Base-by-base conservation (phyloP, 768 basidiomycete species). In the Amanita muscaria region DNA sequence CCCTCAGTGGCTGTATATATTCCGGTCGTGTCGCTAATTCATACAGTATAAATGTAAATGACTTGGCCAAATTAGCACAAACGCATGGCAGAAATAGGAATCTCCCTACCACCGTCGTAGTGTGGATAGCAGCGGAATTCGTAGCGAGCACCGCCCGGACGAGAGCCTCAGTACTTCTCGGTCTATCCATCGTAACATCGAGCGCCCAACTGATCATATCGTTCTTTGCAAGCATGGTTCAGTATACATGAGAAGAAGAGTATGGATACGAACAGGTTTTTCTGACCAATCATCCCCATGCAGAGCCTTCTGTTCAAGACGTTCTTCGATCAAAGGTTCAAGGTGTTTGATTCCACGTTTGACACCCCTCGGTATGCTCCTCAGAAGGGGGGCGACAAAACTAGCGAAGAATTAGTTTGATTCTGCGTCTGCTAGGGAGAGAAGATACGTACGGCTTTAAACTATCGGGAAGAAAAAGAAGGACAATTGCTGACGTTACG, bases 41-140 rank as follows among this genome's bases (percentile, higher is more conserved):
- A 36, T 66, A 64, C 5, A 53, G 53, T 14, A 72, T 47, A 1
- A 60, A n/a, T n/a, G n/a, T n/a, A n/a, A n/a, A n/a, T n/a, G n/a
- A n/a, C n/a, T n/a, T n/a, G n/a, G n/a, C n/a, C n/a, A n/a, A n/a
- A n/a, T n/a, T n/a, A n/a, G n/a, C n/a, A n/a, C n/a, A n/a, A n/a
- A n/a, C n/a, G n/a, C n/a, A n/a, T n/a, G n/a, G n/a, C n/a, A n/a
- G n/a, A n/a, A n/a, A n/a, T n/a, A n/a, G n/a, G n/a, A n/a, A n/a
- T n/a, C n/a, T n/a, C n/a, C n/a, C n/a, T n/a, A n/a, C n/a, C n/a
- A n/a, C n/a, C n/a, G n/a, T n/a, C n/a, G n/a, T n/a, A n/a, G n/a
- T n/a, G n/a, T n/a, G n/a, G n/a, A n/a, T n/a, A n/a, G n/a, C n/a
- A n/a, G n/a, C n/a, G n/a, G n/a, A n/a, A n/a, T n/a, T n/a, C n/a